Base-by-base conservation (phyloP, 1,284 basidiomycete genomes). In the Irpex rosettiformis region DNA sequence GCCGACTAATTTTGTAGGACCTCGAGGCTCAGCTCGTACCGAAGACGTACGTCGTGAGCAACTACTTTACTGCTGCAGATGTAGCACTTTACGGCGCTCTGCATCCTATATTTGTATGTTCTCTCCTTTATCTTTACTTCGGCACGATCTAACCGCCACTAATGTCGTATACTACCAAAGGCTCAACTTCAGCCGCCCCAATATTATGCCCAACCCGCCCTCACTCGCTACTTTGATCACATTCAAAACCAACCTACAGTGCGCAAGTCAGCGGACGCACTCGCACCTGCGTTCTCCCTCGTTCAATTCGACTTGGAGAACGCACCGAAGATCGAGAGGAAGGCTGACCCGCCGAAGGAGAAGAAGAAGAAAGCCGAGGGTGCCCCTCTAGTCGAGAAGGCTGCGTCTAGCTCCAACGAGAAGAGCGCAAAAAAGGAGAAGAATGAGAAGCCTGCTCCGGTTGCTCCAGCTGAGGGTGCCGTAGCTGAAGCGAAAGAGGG, bases 181-280 rank as follows among this genome's bases (percentile, higher is more conserved):
- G 83, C 86, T 5, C 83, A 85, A 70, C 73, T 88, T 25, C 81
- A 83, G 62, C 77, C 88, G 0, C 65, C 80, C 22, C 83, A 90
- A 71, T 88, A 91, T 75, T 88, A 89, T 70, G 75, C 85, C 27
- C 82, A 85, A 58, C 93, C 95, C 4, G 83, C 92, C 25, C 74
- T 98, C 52, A 91, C 91, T 49, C 91, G 96, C 55, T 96, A 96
- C 80, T 96, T 97, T 70, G 90, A 95, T 71, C 92, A 96, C 72
- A 84, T 98, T 61, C 95, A 98, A 77, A 80, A 84, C 53, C 79
- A 80, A 22, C 79, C 86, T 3, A 70, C 79, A 40, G 81, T 95
- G 28, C 78, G 82, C 30, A 74, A 77, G 59, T 78, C 81, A 1
- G 83, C 86, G 5, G 77, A 79, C 40, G 67, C 77, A 1, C 72